phyloP scores from a whole-genome alignment of 768 basidiomycete genomes.

The Pleurotus sapidus region DNA sequence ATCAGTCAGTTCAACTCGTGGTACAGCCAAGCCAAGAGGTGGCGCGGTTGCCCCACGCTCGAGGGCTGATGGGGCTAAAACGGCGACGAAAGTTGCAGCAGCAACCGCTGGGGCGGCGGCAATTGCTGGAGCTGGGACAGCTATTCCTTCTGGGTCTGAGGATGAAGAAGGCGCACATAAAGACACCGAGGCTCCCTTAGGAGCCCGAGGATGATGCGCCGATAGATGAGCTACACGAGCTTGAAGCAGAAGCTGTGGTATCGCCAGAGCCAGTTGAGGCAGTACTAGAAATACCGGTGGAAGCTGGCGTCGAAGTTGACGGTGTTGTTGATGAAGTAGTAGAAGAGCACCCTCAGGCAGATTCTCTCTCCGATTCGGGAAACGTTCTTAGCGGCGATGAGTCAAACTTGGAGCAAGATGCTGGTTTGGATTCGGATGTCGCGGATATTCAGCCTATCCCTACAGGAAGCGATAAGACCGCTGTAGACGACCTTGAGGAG shows the following conservation, averaged over 20 bases:
- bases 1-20: constrained; percentile 25
- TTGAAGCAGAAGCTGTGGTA: constrained; percentile 6
- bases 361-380: not conserved
- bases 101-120: constrained; percentile 13
- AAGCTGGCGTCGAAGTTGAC: not conserved
- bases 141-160: constrained; percentile 2
- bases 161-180: not conserved
- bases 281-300: not conserved
- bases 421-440: too few species aligned
- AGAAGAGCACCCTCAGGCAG: not conserved
- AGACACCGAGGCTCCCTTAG: not conserved
- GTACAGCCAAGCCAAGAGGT: constrained; percentile 13
- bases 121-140: constrained; percentile 20
- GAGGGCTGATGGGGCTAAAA: constrained; percentile 11
- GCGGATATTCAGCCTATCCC: not conserved
- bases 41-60: constrained; percentile 19
- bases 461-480: not conserved
- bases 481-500: not conserved
- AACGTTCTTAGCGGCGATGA: not conserved
- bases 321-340: not conserved
- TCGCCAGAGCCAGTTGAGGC: not conserved
- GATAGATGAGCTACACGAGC: constrained; percentile 3
- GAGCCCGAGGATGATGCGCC: constrained; percentile 7
- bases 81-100: constrained; percentile 10
- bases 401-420: too few species aligned